These are phyloP conservation scores for Aspergillus tanneri DNA, from an alignment of 2,329 filamentous ascomycete genomes.

Conservation along the genomic window DNA sequence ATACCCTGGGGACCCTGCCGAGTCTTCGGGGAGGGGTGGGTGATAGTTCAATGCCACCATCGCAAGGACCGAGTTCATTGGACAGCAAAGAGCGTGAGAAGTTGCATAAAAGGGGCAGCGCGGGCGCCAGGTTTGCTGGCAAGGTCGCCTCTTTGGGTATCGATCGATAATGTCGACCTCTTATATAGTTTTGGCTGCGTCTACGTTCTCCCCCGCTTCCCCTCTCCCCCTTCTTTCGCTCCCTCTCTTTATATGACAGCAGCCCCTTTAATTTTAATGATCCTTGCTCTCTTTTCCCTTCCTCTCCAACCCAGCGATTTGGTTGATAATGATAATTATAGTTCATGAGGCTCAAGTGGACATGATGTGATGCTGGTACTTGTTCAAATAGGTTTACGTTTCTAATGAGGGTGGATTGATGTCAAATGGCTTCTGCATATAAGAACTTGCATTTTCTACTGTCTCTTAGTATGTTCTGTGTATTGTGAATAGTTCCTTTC, in stretches of 20 bases:
- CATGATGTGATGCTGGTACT: conserved; percentile 14
- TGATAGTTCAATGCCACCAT: conserved; percentile 25
- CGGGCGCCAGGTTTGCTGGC: conserved; percentile 65
- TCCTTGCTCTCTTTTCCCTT: not conserved
- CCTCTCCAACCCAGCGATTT: not conserved
- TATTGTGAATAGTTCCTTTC: not conserved
- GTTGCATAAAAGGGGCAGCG: conserved; percentile 76
- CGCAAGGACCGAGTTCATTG: conserved; percentile 31
- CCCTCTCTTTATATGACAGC: conserved; percentile 1
- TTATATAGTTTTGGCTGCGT: not conserved
- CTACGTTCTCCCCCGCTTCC: conserved; percentile 9
- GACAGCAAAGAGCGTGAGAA: conserved; percentile 62
- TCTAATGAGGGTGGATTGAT: conserved; percentile 1
- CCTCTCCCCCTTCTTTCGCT: conserved; percentile 12
- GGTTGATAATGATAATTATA: conserved; percentile 22
- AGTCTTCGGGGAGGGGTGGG: conserved; percentile 42
- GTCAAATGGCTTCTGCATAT: conserved; percentile 2
- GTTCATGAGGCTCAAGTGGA: conserved; percentile 18
- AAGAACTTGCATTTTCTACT: conserved; percentile 1
- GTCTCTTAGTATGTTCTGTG: conserved; percentile 4
- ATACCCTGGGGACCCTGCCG: conserved; percentile 64
- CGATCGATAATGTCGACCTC: conserved; percentile 34
- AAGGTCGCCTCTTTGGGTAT: conserved; percentile 47
- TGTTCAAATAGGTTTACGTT: conserved; percentile 11
- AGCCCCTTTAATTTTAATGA: not conserved